Percentiles rank a stretch among this genome's conserved stretches.
These are phyloP conservation scores for Domatiomyces globalis DNA, from an alignment of 2,329 filamentous ascomycete species.

Conservation along the genomic window DNA sequence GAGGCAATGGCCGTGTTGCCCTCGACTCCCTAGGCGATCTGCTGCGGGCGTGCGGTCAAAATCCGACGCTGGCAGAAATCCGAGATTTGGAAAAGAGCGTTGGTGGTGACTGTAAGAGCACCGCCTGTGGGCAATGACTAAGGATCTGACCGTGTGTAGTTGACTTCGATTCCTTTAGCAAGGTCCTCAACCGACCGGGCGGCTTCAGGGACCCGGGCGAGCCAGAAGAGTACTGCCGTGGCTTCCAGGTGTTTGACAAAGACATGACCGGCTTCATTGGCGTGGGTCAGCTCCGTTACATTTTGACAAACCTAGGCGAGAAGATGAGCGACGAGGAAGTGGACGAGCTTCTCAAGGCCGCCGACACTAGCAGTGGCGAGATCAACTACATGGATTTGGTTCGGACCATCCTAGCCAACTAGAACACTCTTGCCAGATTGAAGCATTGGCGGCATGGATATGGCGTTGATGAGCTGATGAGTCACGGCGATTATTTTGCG, in stretches of 20 bases:
- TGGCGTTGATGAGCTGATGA: neutral
- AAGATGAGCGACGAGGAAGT: conserved; percentile 99
- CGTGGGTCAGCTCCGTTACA: conserved; percentile 91
- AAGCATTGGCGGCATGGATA: neutral
- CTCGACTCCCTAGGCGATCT: conserved; percentile 82
- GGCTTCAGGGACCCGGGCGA: conserved; percentile 97
- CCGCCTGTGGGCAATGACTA: neutral
- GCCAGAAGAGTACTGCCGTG: conserved; percentile 94
- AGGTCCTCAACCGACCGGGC: conserved; percentile 90
- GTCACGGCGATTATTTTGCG: neutral
- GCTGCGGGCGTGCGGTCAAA: conserved; percentile 91
- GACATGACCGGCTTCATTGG: conserved; percentile 97
- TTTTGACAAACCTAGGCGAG: conserved; percentile 93
- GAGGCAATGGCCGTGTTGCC: conserved; percentile 82
- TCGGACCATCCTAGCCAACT: conserved; percentile 76
- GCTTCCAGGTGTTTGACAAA: conserved; percentile 99
- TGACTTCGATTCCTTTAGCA: conserved; percentile 94
- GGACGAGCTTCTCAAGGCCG: conserved; percentile 94
- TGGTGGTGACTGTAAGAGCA: conserved; percentile 68
- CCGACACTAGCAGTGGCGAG: conserved; percentile 89
- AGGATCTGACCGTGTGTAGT: conserved; percentile 39
- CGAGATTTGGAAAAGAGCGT: conserved; percentile 79
- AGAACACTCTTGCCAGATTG: neutral
- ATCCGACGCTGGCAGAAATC: conserved; percentile 89
- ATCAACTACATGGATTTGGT: conserved; percentile 88